Percentiles rank a stretch among this genome's conserved stretches.
Conservation (phyloP, 2,329 filamentous ascomycete species). For the Plectosphaerella plurivora region DNA sequence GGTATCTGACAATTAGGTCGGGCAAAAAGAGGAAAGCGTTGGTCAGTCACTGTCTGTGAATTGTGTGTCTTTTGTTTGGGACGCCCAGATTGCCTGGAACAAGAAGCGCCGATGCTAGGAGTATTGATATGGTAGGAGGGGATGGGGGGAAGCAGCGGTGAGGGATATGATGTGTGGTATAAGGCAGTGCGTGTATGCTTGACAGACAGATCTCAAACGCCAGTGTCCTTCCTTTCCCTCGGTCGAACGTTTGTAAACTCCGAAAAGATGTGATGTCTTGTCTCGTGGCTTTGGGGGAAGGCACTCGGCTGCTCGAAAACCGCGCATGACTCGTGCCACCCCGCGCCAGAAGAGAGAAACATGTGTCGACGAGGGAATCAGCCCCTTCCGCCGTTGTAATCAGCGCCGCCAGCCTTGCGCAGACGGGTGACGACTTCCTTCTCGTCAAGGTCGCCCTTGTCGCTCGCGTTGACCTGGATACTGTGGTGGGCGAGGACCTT, state of each 20-base stretch:
- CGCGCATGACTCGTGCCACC: background rate
- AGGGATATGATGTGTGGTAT: background rate
- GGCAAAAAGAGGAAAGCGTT: background rate
- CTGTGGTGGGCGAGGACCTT: constrained; percentile 59
- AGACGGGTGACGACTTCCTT: constrained; percentile 56
- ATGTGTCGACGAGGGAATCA: constrained; percentile 18
- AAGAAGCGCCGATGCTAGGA: background rate
- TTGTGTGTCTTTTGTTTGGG: background rate
- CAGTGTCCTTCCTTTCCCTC: background rate
- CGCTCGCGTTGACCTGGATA: constrained; percentile 58
- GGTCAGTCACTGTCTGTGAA: background rate
- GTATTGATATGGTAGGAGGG: background rate
- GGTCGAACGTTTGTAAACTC: background rate
- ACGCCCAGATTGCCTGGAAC: background rate
- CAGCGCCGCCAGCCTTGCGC: constrained; percentile 63
- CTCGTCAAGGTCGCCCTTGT: constrained; percentile 57
- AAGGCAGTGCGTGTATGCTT: background rate
- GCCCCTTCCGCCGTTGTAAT: constrained; percentile 64
- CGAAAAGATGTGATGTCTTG: background rate
- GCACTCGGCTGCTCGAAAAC: background rate
- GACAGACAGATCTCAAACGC: background rate
- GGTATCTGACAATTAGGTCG: background rate
- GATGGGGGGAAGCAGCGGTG: no score
- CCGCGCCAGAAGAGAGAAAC: no score
- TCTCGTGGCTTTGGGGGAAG: background rate